Conservation (phyloP, 805 yeast genomes). For the Kodamaea kaohsiungensis region DNA sequence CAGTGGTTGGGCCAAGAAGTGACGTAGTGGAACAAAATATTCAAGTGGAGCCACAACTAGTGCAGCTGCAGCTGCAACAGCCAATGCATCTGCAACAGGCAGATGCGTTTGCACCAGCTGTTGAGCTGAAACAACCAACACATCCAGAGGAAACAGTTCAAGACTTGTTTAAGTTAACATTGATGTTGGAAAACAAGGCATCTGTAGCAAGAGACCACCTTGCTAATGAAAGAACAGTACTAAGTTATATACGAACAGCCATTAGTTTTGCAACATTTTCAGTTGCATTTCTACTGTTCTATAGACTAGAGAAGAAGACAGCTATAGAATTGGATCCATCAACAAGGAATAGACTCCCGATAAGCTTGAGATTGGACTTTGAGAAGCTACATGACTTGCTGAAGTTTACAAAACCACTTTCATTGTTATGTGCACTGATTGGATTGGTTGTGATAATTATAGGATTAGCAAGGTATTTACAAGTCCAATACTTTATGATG, state of each 20-base stretch:
- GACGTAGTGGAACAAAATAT: neutral
- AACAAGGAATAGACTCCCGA: neutral
- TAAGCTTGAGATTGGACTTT: slow-evolving; percentile 1
- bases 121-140: neutral
- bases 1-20: neutral
- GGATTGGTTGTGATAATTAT: slow-evolving; percentile 20
- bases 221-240: slow-evolving; percentile 36
- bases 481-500: slow-evolving; percentile 25
- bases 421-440: slow-evolving; percentile 17
- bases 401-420: slow-evolving; percentile 18
- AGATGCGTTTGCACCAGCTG: neutral
- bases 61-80: neutral
- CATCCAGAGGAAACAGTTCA: neutral
- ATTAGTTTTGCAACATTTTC: slow-evolving; percentile 24
- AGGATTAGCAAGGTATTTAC: slow-evolving; percentile 26
- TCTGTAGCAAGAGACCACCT: slow-evolving; percentile 42
- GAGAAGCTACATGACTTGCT: slow-evolving; percentile 4
- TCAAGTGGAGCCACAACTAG: neutral
- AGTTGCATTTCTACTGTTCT: slow-evolving; percentile 25
- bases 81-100: neutral
- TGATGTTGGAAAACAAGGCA: slow-evolving; percentile 28
- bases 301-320: slow-evolving; percentile 15
- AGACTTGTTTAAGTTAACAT: slow-evolving; percentile 4
- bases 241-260: slow-evolving; percentile 32
- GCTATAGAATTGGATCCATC: neutral